Conservation (phyloP, 2,329 filamentous ascomycete species). For the Alternaria incomplexa region DNA sequence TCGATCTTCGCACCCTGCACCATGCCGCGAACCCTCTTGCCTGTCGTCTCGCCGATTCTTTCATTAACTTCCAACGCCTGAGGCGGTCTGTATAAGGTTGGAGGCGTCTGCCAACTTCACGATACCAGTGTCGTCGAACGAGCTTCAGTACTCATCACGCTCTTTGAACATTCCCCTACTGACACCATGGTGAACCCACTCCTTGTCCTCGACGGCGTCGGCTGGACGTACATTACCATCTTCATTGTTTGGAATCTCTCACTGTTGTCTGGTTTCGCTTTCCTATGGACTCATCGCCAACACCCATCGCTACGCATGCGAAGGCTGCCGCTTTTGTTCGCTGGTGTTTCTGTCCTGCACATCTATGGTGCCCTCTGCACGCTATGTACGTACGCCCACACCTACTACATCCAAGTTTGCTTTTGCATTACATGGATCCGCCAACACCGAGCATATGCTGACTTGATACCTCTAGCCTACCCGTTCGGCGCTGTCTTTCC, state of each 20-base stretch:
- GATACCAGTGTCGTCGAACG: neutral
- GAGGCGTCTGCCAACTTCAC: neutral
- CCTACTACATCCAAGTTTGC: neutral
- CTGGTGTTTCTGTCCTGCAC: constrained; percentile 33
- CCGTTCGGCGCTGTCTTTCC: constrained; percentile 28
- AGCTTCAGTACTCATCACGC: constrained; percentile 4
- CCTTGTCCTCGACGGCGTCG: constrained; percentile 17
- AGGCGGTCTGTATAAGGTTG: constrained; percentile 5
- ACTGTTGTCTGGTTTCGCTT: constrained; percentile 18
- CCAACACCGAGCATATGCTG: neutral
- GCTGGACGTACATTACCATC: constrained; percentile 27
- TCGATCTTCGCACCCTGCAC: constrained; percentile 1
- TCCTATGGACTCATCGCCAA: constrained; percentile 34
- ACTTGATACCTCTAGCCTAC: constrained; percentile 22
- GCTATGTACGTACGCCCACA: constrained; percentile 16
- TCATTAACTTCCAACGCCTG: neutral
- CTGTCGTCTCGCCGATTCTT: constrained; percentile 3
- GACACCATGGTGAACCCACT: constrained; percentile 21
- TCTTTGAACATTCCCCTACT: constrained; percentile 3
- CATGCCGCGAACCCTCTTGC: neutral
- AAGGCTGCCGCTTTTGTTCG: constrained; percentile 35
- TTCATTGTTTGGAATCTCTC: constrained; percentile 26
- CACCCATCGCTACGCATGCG: constrained; percentile 42
- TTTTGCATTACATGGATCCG: neutral
- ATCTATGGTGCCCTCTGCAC: constrained; percentile 27